Percentiles rank a stretch among this genome's conserved stretches.
Evolutionary conservation across 2,329 filamentous ascomycete species (phyloP).

Genomic region (Fusarium tupiense): DNA sequence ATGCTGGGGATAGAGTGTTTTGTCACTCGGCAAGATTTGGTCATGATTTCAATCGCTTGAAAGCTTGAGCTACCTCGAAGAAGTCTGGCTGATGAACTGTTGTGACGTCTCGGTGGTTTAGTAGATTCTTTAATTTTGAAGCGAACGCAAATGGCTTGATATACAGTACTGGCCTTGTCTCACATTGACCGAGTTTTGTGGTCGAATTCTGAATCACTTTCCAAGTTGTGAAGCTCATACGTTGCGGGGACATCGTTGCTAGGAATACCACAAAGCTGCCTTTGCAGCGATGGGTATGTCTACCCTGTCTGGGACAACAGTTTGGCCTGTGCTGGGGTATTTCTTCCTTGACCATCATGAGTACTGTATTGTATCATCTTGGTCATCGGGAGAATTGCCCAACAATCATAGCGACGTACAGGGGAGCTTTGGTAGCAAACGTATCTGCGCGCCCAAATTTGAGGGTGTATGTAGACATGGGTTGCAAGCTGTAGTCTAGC

Average conservation of each 20-base stretch:
- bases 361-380: not conserved
- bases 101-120: not conserved
- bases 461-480: not conserved
- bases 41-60: not conserved
- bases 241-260: not conserved
- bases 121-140: not conserved
- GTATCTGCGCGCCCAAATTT: not conserved
- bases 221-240: not conserved
- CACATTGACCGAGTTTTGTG: not conserved
- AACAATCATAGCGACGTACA: not conserved
- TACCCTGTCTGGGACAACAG: not conserved
- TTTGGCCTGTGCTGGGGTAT: not conserved
- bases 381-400: not conserved
- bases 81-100: not conserved
- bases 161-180: not conserved
- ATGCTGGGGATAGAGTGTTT: slow-evolving; percentile 40
- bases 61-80: not conserved
- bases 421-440: not conserved
- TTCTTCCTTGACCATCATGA: not conserved
- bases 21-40: slow-evolving; percentile 20
- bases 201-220: not conserved
- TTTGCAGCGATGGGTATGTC: not conserved
- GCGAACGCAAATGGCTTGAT: not conserved
- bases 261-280: not conserved
- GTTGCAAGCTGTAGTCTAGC: not conserved